Conservation (phyloP, 345 rosid genomes). For the Bruguiera sexangula region DNA sequence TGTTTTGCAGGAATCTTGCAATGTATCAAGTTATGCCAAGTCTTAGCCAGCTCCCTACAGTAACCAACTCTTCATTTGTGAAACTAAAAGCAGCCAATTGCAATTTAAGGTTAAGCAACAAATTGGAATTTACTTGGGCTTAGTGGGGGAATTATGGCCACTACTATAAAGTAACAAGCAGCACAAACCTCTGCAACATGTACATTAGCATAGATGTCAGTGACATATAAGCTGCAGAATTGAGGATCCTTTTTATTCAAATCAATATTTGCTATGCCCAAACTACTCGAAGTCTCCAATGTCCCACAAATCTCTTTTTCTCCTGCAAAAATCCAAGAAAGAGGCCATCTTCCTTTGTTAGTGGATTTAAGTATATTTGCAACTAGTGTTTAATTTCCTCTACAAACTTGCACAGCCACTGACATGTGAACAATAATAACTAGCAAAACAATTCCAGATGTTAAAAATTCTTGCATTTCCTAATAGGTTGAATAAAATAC, state of each 20-base stretch:
- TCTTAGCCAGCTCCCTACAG: not conserved
- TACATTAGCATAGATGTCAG: constrained; percentile 57
- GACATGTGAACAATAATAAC: constrained; percentile 1
- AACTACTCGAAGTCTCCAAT: constrained; percentile 24
- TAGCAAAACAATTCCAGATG: not conserved
- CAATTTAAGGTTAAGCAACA: not conserved
- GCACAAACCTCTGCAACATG: constrained; percentile 72
- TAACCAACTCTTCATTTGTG: not conserved
- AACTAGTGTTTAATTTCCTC: constrained; percentile 1
- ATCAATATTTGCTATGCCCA: constrained; percentile 65
- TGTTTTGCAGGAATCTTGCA: not conserved
- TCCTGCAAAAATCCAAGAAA: constrained; percentile 44
- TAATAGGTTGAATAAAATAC: not conserved
- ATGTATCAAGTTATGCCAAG: not conserved
- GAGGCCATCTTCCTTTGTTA: not conserved
- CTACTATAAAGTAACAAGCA: constrained; percentile 6
- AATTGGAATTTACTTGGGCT: constrained; percentile 1
- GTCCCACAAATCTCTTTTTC: constrained; percentile 33
- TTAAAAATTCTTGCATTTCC: not conserved
- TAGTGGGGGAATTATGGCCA: not conserved
- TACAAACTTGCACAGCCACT: not conserved
- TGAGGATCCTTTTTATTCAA: constrained; percentile 63
- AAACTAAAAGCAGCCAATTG: not conserved
- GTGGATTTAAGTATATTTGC: not conserved
- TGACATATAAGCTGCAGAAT: constrained; percentile 67